Evolutionary conservation across 2,329 filamentous ascomycete species (phyloP).

Genomic region (Davidsoniella virescens): DNA sequence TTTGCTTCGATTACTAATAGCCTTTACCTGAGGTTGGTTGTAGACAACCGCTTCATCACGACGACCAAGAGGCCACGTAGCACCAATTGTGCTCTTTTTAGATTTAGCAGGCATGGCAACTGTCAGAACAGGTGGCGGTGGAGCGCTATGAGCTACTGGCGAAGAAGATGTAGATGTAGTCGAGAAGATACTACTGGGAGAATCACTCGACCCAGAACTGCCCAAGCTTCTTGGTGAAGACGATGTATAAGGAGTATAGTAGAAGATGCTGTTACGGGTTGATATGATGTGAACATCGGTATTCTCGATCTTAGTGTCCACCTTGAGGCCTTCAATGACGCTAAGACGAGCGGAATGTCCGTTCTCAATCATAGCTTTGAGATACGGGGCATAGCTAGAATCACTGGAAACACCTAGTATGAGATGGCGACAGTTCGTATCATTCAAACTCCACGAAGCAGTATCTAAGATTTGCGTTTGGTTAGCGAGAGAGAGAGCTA

Average conservation of each 20-base stretch:
- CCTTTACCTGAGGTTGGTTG: constrained; percentile 27
- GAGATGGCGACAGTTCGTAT: constrained; percentile 45
- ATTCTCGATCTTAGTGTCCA: constrained; percentile 29
- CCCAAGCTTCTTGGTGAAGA: neutral
- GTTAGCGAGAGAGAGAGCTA: too few relatives aligned
- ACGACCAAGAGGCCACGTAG: constrained; percentile 3
- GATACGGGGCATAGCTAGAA: constrained; percentile 40
- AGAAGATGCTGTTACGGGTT: constrained; percentile 34
- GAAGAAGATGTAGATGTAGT: neutral
- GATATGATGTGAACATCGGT: constrained; percentile 31
- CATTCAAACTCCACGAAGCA: constrained; percentile 40
- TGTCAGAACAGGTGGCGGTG: constrained; percentile 3
- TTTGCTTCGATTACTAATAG: constrained; percentile 38
- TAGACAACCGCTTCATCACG: constrained; percentile 1
- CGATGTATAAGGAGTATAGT: constrained; percentile 24
- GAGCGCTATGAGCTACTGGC: neutral
- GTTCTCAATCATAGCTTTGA: constrained; percentile 37
- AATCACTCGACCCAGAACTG: neutral
- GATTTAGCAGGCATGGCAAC: constrained; percentile 3
- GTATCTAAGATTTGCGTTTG: constrained; percentile 24
- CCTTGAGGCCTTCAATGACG: constrained; percentile 36
- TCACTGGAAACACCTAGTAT: constrained; percentile 47
- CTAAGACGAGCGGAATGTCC: constrained; percentile 29
- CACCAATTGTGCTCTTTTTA: neutral
- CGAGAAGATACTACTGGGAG: neutral